phyloP scores from a whole-genome alignment of 2,329 filamentous ascomycete species.

The Rhynchosporium agropyri region DNA sequence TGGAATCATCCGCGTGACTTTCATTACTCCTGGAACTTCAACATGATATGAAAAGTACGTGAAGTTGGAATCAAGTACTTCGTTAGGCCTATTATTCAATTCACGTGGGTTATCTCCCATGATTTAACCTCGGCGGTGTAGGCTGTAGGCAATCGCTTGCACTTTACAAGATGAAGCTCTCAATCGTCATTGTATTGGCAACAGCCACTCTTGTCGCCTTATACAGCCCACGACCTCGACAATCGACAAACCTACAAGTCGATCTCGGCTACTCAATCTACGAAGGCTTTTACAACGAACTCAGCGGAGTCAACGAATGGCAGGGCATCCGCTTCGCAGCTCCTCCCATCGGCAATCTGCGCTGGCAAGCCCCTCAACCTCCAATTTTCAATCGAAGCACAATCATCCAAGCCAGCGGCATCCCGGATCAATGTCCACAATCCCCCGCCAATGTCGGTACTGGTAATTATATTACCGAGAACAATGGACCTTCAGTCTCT shows the following conservation, averaged over 20 bases:
- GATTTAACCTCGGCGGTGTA: no score
- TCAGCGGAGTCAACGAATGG: conserved; percentile 14
- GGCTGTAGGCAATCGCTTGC: not conserved
- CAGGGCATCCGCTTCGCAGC: conserved; percentile 24
- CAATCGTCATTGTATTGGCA: not conserved
- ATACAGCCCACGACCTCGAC: no score
- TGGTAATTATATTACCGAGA: not conserved
- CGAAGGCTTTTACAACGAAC: conserved; percentile 17
- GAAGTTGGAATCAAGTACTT: not conserved
- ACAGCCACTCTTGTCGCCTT: not conserved
- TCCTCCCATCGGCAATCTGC: conserved; percentile 14
- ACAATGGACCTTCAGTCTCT: conserved; percentile 14
- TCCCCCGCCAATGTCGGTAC: conserved; percentile 3
- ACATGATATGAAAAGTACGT: not conserved
- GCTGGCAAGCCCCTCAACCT: conserved; percentile 25
- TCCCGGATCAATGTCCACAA: conserved; percentile 17
- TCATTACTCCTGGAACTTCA: not conserved
- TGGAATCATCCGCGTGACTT: no score
- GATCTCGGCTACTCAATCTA: conserved; percentile 25
- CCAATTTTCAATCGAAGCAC: conserved; percentile 14
- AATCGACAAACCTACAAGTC: conserved; percentile 10
- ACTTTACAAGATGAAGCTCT: not conserved
- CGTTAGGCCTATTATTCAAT: not conserved
- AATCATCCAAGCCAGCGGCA: conserved; percentile 8
- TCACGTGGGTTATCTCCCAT: not conserved